phyloP scores from a whole-genome alignment of 164 flowering plant species.

The Umbellularia californica region DNA sequence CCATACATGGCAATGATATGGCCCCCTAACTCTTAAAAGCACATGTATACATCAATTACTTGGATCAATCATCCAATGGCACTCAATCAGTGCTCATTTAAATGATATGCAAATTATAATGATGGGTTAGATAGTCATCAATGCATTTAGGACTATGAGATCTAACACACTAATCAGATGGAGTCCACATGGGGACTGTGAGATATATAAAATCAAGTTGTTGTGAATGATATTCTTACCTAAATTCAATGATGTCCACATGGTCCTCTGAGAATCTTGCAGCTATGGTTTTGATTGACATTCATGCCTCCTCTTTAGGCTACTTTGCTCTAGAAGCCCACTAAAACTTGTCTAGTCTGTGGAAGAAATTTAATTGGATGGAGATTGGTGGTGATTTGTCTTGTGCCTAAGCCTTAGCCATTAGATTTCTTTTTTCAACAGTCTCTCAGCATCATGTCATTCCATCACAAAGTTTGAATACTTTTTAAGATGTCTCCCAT shows the following conservation, averaged over 20 bases:
- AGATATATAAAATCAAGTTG: background rate
- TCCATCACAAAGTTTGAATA: background rate
- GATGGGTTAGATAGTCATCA: background rate
- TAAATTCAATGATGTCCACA: background rate
- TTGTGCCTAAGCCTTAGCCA: background rate
- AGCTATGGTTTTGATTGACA: background rate
- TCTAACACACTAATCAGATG: no score
- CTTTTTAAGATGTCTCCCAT: background rate
- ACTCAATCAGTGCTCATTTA: background rate
- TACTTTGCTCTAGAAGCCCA: background rate
- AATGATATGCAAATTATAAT: background rate
- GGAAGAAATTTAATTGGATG: background rate
- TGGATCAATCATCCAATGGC: background rate
- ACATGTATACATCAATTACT: background rate
- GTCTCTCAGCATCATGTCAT: background rate
- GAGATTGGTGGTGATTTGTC: background rate
- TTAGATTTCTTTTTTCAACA: background rate
- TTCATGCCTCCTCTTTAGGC: constrained; percentile 1
- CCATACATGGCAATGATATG: background rate
- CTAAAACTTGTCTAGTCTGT: background rate
- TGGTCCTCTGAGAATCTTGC: background rate
- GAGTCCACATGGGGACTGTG: background rate
- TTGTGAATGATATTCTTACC: background rate
- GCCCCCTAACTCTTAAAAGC: no score
- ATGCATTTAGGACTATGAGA: background rate